Conservation (phyloP, 2,329 filamentous ascomycete species). For the Neurospora sp. region DNA sequence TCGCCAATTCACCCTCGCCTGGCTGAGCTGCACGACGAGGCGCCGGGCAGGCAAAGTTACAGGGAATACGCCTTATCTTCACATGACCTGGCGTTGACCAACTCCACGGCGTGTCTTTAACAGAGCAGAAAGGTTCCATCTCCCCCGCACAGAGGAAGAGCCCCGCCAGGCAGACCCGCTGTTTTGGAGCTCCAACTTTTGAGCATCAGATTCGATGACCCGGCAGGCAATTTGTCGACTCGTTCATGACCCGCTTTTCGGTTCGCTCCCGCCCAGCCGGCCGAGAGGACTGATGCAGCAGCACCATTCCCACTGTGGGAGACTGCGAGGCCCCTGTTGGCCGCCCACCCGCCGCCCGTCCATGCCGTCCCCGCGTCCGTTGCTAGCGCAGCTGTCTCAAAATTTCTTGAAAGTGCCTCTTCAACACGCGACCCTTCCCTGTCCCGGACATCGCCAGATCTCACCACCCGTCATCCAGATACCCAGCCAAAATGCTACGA, state of each 20-base stretch:
- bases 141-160: not conserved
- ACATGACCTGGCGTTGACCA: not conserved
- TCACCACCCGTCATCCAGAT: slow-evolving; percentile 1
- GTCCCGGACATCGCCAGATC: not conserved
- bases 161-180: not conserved
- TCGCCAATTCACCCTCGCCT: not conserved
- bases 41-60: not conserved
- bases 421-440: slow-evolving; percentile 2
- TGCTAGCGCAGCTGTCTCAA: slow-evolving; percentile 10
- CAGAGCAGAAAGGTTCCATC: not conserved
- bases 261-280: not conserved
- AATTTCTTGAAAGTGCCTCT: slow-evolving; percentile 4
- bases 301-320: not conserved
- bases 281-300: not conserved
- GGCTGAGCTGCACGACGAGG: not conserved
- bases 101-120: not conserved
- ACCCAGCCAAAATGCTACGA: slow-evolving; percentile 31
- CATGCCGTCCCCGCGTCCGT: not conserved
- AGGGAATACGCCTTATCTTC: not conserved
- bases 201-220: not conserved
- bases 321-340: not conserved
- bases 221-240: not conserved
- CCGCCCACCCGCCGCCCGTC: not conserved
- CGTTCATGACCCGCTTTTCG: not conserved
- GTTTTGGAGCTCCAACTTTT: not conserved